Evolutionary conservation across 2,329 filamentous ascomycete species (phyloP), one percentile per base, ranked within the genome.

Genomic region (Aspergillus uvarum): DNA sequence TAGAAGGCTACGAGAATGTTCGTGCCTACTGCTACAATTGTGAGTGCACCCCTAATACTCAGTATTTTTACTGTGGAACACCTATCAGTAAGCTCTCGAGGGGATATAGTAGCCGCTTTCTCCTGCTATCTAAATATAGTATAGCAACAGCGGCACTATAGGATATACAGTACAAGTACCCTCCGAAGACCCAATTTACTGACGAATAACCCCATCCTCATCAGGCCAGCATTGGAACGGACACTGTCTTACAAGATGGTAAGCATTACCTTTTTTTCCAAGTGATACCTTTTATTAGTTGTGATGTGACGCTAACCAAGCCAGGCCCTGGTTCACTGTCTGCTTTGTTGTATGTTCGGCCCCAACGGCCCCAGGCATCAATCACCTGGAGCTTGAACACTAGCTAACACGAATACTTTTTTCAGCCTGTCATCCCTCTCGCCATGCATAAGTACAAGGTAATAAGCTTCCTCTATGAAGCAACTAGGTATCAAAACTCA

Each of bases 21-120:
- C 76, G 77, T 51, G 78, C 78, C 47, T 78, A 79, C 65, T 80
- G 78, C 60, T 74, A 78, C 55, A 80, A 80, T 61, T 80, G 78
- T 76, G 63, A 68, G 75, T 67, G 8, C 12, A 19, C 19, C 10
- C 5, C 32, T 32, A 12, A 4, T 1, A 1, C 2, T 14, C 5
- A 2, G 0, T 12, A 35, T 16, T 3, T 16, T 35, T 35, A 10
- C 14, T 58, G 29, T 59, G 53, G 32, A 19, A 31, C 22, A n/a
- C 44, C 56, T 24, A 44, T 42, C 38, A 29, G 10, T 31, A 31
- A 42, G 44, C 32, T 50, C 11, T n/a, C 3, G 12, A 22, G n/a
- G 16, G 14, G 38, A 44, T 44, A 44, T 44, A 19, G n/a, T n/a
- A 44, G 38, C 38, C 38, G 38, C 44, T 22, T 4, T 35, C 14